Evolutionary conservation across 192 early-diverging fungal species (phyloP).

Genomic region (Umbelopsis sp.): DNA sequence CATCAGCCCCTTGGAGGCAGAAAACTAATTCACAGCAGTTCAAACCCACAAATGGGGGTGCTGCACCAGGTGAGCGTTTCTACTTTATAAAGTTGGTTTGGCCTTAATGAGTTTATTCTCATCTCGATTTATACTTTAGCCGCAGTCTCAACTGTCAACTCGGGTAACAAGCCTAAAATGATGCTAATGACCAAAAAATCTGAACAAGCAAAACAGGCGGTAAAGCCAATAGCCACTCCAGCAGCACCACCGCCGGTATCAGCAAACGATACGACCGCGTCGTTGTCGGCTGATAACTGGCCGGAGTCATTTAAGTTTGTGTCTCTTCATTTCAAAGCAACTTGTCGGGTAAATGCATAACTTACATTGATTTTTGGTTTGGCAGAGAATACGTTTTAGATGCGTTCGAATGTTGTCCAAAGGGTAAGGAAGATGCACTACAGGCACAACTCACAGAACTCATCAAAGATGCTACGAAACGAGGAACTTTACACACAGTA

Average conservation of each 20-base stretch:
- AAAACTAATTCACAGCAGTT: neutral
- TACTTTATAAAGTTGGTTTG: neutral
- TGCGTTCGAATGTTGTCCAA: constrained; percentile 32
- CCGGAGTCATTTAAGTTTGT: constrained; percentile 22
- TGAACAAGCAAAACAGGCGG: neutral
- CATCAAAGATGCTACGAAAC: constrained; percentile 48
- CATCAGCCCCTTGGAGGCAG: constrained; percentile 1
- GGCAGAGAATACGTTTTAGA: constrained; percentile 32
- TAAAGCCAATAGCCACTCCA: neutral
- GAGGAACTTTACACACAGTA: constrained; percentile 48
- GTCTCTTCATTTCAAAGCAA: neutral
- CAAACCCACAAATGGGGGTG: neutral
- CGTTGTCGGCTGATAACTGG: constrained; percentile 13
- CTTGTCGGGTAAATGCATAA: neutral
- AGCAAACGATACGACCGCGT: neutral
- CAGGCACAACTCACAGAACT: constrained; percentile 58
- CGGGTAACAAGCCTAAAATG: neutral
- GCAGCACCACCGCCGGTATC: neutral
- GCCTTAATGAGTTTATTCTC: neutral
- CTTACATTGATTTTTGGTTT: neutral
- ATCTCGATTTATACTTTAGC: neutral
- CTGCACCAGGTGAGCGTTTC: neutral
- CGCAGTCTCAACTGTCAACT: neutral
- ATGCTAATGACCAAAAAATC: constrained; percentile 4
- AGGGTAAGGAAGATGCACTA: constrained; percentile 43